Evolutionary conservation across 345 rosid genomes (phyloP).

Genomic region (Erucastrum elatum): DNA sequence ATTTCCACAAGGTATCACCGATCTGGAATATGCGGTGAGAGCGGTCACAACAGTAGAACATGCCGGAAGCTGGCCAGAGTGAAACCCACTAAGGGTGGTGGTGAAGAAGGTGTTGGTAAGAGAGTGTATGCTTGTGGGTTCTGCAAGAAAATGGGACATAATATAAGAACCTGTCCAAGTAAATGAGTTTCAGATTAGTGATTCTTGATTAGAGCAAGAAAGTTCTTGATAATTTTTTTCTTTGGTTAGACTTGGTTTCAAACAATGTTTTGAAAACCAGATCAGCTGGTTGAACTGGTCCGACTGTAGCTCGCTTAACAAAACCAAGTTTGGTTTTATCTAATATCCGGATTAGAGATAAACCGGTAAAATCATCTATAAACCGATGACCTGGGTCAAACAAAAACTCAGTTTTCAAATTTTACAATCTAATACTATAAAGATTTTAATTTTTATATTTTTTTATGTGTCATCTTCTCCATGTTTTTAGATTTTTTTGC

Average conservation of each 20-base stretch:
- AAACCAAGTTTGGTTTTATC: background rate
- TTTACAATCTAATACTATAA: no score
- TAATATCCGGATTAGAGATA: background rate
- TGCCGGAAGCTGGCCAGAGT: constrained; percentile 46
- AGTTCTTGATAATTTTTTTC: background rate
- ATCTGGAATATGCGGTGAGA: constrained; percentile 55
- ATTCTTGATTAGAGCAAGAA: constrained; percentile 14
- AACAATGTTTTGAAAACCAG: no score
- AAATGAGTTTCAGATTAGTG: constrained; percentile 27
- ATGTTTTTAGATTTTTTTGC: no score
- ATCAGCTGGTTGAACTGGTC: background rate
- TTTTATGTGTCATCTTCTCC: no score
- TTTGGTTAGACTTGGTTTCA: no score
- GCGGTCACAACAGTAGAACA: constrained; percentile 81
- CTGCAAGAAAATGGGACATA: constrained; percentile 56
- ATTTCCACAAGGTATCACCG: constrained; percentile 36
- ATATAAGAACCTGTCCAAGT: constrained; percentile 57
- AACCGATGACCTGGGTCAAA: background rate
- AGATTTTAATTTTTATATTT: no score
- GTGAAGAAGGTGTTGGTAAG: constrained; percentile 13
- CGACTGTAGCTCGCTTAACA: background rate
- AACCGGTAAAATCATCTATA: background rate
- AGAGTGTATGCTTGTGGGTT: constrained; percentile 50
- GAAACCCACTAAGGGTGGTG: background rate
- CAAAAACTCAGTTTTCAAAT: background rate